Evolutionary conservation across 495 filamentous ascomycete species (phyloP), one percentile per base, ranked within the genome.

Genomic region (Achaetomiella virescens): DNA sequence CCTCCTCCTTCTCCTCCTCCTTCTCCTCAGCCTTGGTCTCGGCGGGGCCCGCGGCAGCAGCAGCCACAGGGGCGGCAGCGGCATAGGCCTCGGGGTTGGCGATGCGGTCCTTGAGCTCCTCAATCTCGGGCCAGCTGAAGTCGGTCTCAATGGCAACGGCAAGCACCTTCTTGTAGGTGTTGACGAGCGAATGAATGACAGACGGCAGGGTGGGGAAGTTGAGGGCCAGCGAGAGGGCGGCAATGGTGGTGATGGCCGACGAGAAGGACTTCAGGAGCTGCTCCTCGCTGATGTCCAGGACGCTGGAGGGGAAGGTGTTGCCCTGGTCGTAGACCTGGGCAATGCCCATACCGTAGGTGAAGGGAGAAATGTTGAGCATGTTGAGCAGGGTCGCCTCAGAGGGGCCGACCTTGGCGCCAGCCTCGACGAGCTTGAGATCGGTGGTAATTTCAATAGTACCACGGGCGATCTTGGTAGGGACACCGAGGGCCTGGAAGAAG

Each of bases 401-500:
- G 70, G 93, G 87, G 72, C 95, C 93, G 80, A 99, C 93, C 81
- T 96, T 96, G 80, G 37, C 78, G 54, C 86, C 86, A 58, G 89
- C 84, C 79, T 96, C 90, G 77, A 97, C 87, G 67, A 99, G 86
- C 88, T 96, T 97, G 69, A 99, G 80, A 69, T 99, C 93, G 66
- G 86, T 84, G 52, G 91, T 96, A 75, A 99, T 99, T 91, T 99
- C 93, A 74, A 99, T 97, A 80, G 93, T 99, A 91, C 93, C 93
- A 95, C 93, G 95, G 68, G 93, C 93, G 78, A 99, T 99, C 88
- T 99, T 99, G 81, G 93, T 99, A 72, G 93, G 93, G 75, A 99
- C 90, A 88, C 93, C 93, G 74, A 99, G 95, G 70, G 93, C 93
- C 84, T 99, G 93, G 90, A 99, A 99, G 91, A 99, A 99, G 66